phyloP scores from a whole-genome alignment of 495 filamentous ascomycete genomes.

The Neurospora sp. region DNA sequence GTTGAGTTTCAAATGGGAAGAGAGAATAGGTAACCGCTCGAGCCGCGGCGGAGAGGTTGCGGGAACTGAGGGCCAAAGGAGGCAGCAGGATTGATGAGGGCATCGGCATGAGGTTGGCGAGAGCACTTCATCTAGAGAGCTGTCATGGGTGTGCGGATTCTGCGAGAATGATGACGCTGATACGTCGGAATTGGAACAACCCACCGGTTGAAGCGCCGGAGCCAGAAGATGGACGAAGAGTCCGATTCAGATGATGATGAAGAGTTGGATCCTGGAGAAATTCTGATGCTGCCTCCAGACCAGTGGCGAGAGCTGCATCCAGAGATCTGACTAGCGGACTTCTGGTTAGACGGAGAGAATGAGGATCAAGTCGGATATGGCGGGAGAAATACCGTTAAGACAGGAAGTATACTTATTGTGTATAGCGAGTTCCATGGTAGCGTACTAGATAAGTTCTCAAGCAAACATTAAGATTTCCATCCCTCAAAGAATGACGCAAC shows the following conservation, averaged over 20 bases:
- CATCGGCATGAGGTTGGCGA: not conserved
- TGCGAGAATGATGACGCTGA: not conserved
- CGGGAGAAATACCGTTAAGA: not conserved
- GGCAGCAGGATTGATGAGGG: not conserved
- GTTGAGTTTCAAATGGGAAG: not conserved
- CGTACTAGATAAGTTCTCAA: too few species aligned
- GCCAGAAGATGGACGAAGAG: not conserved
- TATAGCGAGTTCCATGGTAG: too few species aligned
- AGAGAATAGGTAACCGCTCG: not conserved
- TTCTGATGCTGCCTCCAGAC: not conserved
- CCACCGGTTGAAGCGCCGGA: not conserved
- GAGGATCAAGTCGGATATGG: not conserved
- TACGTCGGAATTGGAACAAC: not conserved
- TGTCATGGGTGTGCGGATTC: not conserved
- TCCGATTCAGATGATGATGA: too few species aligned
- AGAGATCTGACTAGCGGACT: not conserved
- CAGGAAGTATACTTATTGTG: not conserved
- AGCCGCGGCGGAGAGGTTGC: not conserved
- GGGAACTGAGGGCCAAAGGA: not conserved
- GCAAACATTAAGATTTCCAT: too few species aligned
- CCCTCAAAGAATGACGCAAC: too few species aligned
- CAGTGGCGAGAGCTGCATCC: not conserved
- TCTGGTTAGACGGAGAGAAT: not conserved
- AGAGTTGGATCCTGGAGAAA: not conserved
- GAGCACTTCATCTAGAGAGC: not conserved